Conservation (phyloP, 768 basidiomycete genomes). For the Rhizopogon vulgaris region DNA sequence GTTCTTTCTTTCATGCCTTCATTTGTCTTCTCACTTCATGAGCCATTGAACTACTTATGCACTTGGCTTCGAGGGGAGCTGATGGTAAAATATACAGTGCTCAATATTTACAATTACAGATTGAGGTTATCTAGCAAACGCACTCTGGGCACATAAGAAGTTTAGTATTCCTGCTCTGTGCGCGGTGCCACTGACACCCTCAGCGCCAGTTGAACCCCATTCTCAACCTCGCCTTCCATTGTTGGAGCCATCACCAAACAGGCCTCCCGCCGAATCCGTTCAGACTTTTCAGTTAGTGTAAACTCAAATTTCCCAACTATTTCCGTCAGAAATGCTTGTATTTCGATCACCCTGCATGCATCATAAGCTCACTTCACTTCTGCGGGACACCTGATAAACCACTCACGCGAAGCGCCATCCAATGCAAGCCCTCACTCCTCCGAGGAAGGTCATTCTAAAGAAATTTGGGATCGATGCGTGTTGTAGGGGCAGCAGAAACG, state of each 20-base stretch:
- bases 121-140: too few relatives aligned
- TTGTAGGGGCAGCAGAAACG: background rate
- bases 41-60: too few relatives aligned
- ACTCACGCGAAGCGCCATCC: conserved; percentile 28
- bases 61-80: too few relatives aligned
- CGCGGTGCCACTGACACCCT: conserved; percentile 13
- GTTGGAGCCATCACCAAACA: conserved; percentile 28
- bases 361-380: background rate
- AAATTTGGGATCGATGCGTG: background rate
- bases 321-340: conserved; percentile 54
- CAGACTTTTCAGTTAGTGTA: conserved; percentile 21
- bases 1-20: too few relatives aligned
- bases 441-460: conserved; percentile 22
- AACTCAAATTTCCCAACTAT: conserved; percentile 52
- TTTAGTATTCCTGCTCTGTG: background rate
- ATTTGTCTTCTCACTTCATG: too few relatives aligned
- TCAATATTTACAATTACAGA: too few relatives aligned
- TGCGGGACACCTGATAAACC: background rate
- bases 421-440: conserved; percentile 17
- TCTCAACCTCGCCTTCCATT: conserved; percentile 23
- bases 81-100: too few relatives aligned
- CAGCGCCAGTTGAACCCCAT: conserved; percentile 27
- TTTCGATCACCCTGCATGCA: conserved; percentile 33
- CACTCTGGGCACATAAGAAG: too few relatives aligned
- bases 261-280: conserved; percentile 23